Conservation (phyloP, 768 basidiomycete species). For the Tylopilus sp. region DNA sequence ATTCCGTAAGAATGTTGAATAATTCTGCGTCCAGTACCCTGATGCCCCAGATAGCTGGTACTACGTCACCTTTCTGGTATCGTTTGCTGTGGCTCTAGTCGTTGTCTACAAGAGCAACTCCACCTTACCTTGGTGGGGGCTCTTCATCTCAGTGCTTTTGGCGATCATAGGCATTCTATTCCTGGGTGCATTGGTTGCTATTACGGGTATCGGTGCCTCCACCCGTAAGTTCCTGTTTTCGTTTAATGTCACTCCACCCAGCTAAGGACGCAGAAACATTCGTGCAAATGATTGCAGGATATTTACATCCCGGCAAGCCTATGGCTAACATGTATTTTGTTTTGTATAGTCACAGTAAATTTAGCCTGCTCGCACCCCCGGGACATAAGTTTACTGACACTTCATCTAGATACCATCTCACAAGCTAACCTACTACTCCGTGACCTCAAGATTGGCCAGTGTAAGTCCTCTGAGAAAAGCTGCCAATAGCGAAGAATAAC, state of each 20-base stretch:
- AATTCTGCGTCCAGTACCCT: neutral
- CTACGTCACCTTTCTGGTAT: neutral
- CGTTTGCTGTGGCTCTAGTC: neutral
- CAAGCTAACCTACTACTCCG: constrained; percentile 53
- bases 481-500: constrained; percentile 34
- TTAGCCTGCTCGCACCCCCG: constrained; percentile 15
- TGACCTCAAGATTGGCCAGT: constrained; percentile 48
- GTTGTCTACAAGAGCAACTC: constrained; percentile 43
- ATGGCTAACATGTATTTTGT: constrained; percentile 44
- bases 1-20: neutral
- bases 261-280: constrained; percentile 20
- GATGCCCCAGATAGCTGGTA: neutral
- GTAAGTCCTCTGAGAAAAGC: neutral
- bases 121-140: constrained; percentile 58
- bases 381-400: constrained; percentile 38
- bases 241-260: neutral
- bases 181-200: constrained; percentile 51
- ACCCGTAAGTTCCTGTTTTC: constrained; percentile 18
- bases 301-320: constrained; percentile 35
- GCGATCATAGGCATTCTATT: constrained; percentile 49
- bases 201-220: constrained; percentile 33
- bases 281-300: constrained; percentile 37
- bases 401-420: constrained; percentile 43
- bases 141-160: constrained; percentile 50
- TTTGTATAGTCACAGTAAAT: constrained; percentile 49